Evolutionary conservation across 208 protist genomes (phyloP), one percentile per base, ranked within the genome.

Genomic region (Tritrichomonas musculus): DNA sequence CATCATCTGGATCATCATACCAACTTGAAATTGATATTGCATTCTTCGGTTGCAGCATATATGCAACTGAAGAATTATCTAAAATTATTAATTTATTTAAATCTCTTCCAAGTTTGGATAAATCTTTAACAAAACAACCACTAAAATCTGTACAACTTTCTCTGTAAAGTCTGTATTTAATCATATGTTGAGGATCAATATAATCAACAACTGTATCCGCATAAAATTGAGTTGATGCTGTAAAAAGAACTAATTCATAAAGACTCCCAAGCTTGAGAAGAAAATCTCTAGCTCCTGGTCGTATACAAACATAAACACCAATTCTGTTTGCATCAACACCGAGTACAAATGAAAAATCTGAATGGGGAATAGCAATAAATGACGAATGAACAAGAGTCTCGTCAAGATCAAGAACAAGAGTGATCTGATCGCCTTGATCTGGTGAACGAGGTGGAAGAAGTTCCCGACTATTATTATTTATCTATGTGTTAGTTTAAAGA

Each of bases 301-400:
- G 50, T 5, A 72, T 64, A 44, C 36, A 50, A 33, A 92, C 88
- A 44, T 66, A 92, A 50, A 92, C 55, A 49, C 25, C 9, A 36
- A 72, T 5, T 4, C 25, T n/a, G 55, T 49, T 69, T 13, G 9
- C 88, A 49, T 92, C 55, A 25, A 72, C 66, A 36, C 50, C 55
- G 0, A 92, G 17, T 11, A 47, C 17, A 92, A 92, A 72, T 50
- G 57, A 72, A 72, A 44, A 92, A 33, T 92, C 88, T 30, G 88
- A 11, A 92, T 92, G 50, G 1, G 36, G 36, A 20, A 72, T 41
- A 50, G 49, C 88, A 1, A 57, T 66, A 49, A 92, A 92, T 49
- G 88, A 92, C 13, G 41, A 57, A 49, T 92, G 88, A 92, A 92
- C 88, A 30, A 92, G 88, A 5, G 88, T 92, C 72, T 92, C 88